Evolutionary conservation across 2,329 filamentous ascomycete species (phyloP).

Genomic region (Pyricularia sp.): DNA sequence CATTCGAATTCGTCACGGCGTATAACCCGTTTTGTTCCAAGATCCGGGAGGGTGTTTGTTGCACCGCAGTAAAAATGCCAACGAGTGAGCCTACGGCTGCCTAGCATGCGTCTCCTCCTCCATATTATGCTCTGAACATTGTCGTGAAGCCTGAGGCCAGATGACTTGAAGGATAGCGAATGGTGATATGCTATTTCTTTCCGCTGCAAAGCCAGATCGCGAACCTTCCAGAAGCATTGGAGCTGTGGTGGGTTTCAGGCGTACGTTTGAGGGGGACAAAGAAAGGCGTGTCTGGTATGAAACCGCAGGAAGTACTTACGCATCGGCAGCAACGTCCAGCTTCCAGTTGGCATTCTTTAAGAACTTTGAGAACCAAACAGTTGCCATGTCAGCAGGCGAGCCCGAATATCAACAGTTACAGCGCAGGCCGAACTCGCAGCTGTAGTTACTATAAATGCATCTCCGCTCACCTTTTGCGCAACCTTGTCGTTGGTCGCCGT

Average conservation of each 20-base stretch:
- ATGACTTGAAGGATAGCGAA: not conserved
- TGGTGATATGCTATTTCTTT: not conserved
- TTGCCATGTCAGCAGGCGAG: not conserved
- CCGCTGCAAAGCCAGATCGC: not conserved
- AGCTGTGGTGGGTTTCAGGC: too few species aligned
- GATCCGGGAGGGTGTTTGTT: not conserved
- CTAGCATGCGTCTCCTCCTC: not conserved
- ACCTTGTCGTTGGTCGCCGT: constrained; percentile 34
- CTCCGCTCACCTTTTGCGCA: constrained; percentile 31
- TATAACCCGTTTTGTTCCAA: not conserved
- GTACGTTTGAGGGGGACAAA: not conserved
- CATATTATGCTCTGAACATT: not conserved
- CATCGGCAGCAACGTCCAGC: constrained; percentile 44
- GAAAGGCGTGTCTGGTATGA: constrained; percentile 11
- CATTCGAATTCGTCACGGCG: not conserved
- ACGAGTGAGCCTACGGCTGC: not conserved
- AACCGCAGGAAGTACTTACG: constrained; percentile 35
- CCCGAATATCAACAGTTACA: not conserved
- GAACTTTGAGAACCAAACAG: constrained; percentile 23
- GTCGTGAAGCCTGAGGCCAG: not conserved
- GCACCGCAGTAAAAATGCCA: not conserved
- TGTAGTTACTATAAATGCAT: not conserved
- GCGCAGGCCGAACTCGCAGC: not conserved
- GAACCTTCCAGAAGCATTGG: not conserved
- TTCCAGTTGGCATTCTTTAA: constrained; percentile 39